Conservation (phyloP, 139 green algal genomes). For the Chlamydomonas applanata region DNA sequence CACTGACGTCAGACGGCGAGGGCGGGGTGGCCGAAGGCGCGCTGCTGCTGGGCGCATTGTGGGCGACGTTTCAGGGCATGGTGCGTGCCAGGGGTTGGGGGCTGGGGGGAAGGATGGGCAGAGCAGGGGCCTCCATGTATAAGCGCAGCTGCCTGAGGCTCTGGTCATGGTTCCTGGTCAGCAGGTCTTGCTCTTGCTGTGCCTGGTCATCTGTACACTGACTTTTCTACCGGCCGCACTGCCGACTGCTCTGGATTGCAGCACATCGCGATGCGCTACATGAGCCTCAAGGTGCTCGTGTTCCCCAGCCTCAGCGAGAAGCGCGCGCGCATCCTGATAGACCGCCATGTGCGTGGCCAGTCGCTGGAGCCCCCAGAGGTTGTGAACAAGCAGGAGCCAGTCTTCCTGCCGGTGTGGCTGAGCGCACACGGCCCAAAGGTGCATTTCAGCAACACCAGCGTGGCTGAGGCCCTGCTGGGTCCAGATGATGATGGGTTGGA, state of each 20-base stretch:
- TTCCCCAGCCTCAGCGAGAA: constrained; percentile 70
- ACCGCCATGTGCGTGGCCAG: constrained; percentile 21
- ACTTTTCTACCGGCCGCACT: too few species aligned
- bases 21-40: not conserved
- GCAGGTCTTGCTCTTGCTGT: too few species aligned
- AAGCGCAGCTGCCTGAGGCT: too few species aligned
- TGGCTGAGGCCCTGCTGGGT: constrained; percentile 37
- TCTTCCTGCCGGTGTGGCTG: constrained; percentile 7
- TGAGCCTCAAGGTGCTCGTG: constrained; percentile 46
- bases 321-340: constrained; percentile 44
- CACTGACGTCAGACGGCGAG: not conserved
- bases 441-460: not conserved
- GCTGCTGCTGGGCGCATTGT: not conserved
- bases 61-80: constrained; percentile 26
- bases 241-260: not conserved
- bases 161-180: too few species aligned
- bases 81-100: too few species aligned
- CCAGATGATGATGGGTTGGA: not conserved
- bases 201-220: too few species aligned
- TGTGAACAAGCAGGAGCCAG: constrained; percentile 43
- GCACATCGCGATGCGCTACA: constrained; percentile 68
- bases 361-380: constrained; percentile 26
- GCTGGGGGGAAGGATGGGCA: too few species aligned
- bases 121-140: too few species aligned
- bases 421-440: not conserved